Conservation (phyloP, 495 filamentous ascomycete genomes). For the Tuber aestivum region DNA sequence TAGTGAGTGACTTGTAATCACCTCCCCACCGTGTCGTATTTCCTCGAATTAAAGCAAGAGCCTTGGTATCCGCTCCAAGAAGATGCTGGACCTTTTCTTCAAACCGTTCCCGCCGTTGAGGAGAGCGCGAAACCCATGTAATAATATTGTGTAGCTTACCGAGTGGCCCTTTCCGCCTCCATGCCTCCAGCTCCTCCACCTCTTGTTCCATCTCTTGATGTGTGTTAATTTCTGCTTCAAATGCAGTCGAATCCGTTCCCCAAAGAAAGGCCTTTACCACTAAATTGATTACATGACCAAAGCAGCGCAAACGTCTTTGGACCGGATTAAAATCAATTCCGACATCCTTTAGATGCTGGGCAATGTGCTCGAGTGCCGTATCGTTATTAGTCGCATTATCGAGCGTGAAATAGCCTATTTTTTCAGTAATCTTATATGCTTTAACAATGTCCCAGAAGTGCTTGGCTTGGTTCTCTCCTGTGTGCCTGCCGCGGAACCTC, state of each 20-base stretch:
- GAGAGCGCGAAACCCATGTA: slow-evolving; percentile 10
- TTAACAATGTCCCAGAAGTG: no score
- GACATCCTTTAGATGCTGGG: neutral
- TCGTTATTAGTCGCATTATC: slow-evolving; percentile 35
- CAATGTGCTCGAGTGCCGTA: slow-evolving; percentile 10
- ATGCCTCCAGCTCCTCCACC: slow-evolving; percentile 4
- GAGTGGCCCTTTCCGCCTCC: slow-evolving; percentile 19
- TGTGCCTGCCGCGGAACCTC: no score
- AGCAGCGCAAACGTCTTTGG: neutral
- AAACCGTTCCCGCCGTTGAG: slow-evolving; percentile 14
- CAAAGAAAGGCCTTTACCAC: slow-evolving; percentile 27
- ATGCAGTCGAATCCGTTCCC: slow-evolving; percentile 5
- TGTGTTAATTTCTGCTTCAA: neutral
- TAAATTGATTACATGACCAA: slow-evolving; percentile 30
- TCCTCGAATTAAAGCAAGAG: no score
- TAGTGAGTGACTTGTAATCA: slow-evolving; percentile 12
- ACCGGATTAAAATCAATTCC: slow-evolving; percentile 21
- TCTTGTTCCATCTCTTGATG: neutral
- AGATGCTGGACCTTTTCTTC: slow-evolving; percentile 7
- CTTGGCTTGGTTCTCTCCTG: slow-evolving; percentile 6
- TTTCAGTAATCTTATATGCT: no score
- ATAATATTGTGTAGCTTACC: slow-evolving; percentile 33
- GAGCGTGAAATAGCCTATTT: slow-evolving; percentile 17
- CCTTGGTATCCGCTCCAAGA: slow-evolving; percentile 2
- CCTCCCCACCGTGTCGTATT: no score